phyloP scores from a whole-genome alignment of 306 rosid species.

The Erythrophleum fordii region DNA sequence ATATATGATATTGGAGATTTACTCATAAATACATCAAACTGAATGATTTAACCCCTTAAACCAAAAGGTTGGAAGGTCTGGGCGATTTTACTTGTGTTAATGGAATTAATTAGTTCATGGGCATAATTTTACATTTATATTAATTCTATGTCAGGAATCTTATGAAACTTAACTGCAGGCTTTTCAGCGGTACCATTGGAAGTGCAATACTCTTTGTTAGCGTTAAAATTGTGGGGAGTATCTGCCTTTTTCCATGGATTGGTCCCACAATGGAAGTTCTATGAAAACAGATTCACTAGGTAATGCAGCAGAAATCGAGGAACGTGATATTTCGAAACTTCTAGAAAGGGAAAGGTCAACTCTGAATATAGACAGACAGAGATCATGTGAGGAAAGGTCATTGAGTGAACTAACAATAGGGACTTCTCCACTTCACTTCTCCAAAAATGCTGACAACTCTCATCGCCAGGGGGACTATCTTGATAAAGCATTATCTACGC shows the following conservation, averaged over 20 bases:
- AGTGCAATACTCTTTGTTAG: constrained; percentile 9
- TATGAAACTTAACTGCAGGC: constrained; percentile 45
- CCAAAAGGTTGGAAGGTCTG: not conserved
- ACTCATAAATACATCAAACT: not conserved
- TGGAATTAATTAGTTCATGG: constrained; percentile 5
- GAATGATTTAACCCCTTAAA: not conserved
- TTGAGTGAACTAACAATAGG: constrained; percentile 58
- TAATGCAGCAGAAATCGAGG: constrained; percentile 50
- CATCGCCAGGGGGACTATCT: constrained; percentile 48
- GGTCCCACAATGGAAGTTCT: constrained; percentile 52
- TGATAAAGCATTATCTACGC: constrained; percentile 54
- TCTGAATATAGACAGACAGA: constrained; percentile 71
- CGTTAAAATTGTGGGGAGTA: constrained; percentile 37
- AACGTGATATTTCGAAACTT: constrained; percentile 61
- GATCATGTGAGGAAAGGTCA: constrained; percentile 78
- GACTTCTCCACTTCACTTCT: constrained; percentile 51
- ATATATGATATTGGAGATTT: not conserved
- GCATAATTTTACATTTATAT: not conserved
- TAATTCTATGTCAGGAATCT: constrained; percentile 17
- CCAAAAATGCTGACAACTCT: constrained; percentile 47
- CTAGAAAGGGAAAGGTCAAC: constrained; percentile 62
- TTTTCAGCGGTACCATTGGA: constrained; percentile 34
- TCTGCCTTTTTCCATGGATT: constrained; percentile 40
- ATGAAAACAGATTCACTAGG: constrained; percentile 36
- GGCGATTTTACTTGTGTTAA: not conserved